Evolutionary conservation across 2,329 filamentous ascomycete genomes (phyloP).

Genomic region (Neofusicoccum sp.): DNA sequence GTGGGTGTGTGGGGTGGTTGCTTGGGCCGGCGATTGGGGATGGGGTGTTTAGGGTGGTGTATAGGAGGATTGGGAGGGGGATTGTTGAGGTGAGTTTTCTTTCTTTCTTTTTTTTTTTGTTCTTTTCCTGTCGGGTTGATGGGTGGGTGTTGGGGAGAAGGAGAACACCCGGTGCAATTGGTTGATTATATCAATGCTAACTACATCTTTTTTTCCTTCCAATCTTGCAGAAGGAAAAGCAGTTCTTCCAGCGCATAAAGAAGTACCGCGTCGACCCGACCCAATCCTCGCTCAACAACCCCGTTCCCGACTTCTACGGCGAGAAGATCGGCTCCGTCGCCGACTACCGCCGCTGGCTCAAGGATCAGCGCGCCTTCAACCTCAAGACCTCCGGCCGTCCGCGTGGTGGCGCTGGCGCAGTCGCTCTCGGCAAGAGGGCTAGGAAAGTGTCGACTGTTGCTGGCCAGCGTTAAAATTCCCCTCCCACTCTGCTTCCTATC

Average conservation of each 20-base stretch:
- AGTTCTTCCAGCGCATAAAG: slow-evolving; percentile 90
- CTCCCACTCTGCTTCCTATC: not conserved
- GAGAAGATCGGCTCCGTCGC: slow-evolving; percentile 95
- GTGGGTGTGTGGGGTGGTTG: slow-evolving; percentile 29
- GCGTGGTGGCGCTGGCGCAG: slow-evolving; percentile 56
- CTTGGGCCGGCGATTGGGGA: slow-evolving; percentile 15
- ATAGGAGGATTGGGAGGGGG: slow-evolving; percentile 67
- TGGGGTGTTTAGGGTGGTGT: slow-evolving; percentile 70
- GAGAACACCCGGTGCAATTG: not conserved
- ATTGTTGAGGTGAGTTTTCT: slow-evolving; percentile 63
- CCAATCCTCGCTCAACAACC: slow-evolving; percentile 84
- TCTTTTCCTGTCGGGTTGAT: not conserved
- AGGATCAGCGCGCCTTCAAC: slow-evolving; percentile 96
- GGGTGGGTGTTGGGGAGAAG: too few relatives aligned
- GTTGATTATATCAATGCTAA: not conserved
- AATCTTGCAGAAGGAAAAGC: slow-evolving; percentile 72
- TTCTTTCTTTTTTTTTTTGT: not conserved
- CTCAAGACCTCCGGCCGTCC: slow-evolving; percentile 58
- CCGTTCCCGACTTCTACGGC: slow-evolving; percentile 95
- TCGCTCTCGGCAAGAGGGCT: slow-evolving; percentile 7
- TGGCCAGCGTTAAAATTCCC: not conserved
- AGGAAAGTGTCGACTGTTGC: not conserved
- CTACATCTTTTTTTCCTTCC: not conserved
- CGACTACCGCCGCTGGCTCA: slow-evolving; percentile 92
- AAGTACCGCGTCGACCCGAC: slow-evolving; percentile 89